Conservation (phyloP, 1,284 basidiomycete species). For the Ceratobasidium sp. region DNA sequence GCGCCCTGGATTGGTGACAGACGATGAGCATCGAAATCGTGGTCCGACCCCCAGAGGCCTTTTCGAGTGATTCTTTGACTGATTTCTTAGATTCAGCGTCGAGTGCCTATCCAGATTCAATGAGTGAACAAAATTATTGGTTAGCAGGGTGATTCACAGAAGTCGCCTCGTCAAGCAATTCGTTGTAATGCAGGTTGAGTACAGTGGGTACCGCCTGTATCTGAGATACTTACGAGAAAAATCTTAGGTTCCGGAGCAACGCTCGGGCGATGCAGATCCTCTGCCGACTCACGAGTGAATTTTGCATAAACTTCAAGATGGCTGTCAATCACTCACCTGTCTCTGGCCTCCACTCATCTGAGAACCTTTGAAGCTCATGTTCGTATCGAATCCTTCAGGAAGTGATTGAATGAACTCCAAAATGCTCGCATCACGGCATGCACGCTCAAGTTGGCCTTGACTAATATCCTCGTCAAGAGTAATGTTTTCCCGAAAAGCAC, state of each 20-base stretch:
- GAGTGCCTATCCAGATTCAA: constrained; percentile 43
- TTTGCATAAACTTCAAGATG: background rate
- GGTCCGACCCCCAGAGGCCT: constrained; percentile 56
- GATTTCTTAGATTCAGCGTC: constrained; percentile 48
- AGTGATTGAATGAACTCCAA: constrained; percentile 51
- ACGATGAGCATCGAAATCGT: constrained; percentile 57
- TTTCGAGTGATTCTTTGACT: constrained; percentile 57
- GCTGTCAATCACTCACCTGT: constrained; percentile 52
- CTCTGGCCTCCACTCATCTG: no score
- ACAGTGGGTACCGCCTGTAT: no score
- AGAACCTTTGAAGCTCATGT: constrained; percentile 52
- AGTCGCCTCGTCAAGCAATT: constrained; percentile 49
- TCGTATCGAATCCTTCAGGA: constrained; percentile 51
- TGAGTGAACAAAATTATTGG: background rate
- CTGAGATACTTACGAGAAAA: constrained; percentile 46
- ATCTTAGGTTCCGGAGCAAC: constrained; percentile 50
- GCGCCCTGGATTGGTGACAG: constrained; percentile 58
- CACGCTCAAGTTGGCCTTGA: no score
- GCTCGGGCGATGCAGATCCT: constrained; percentile 54
- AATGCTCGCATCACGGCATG: constrained; percentile 48
- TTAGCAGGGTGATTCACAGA: constrained; percentile 3
- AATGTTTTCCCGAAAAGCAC: no score
- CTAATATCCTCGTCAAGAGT: no score
- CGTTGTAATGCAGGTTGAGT: no score
- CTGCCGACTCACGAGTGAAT: constrained; percentile 13